Conservation (phyloP, 495 filamentous ascomycete species). For the Sordaria brevicollis region DNA sequence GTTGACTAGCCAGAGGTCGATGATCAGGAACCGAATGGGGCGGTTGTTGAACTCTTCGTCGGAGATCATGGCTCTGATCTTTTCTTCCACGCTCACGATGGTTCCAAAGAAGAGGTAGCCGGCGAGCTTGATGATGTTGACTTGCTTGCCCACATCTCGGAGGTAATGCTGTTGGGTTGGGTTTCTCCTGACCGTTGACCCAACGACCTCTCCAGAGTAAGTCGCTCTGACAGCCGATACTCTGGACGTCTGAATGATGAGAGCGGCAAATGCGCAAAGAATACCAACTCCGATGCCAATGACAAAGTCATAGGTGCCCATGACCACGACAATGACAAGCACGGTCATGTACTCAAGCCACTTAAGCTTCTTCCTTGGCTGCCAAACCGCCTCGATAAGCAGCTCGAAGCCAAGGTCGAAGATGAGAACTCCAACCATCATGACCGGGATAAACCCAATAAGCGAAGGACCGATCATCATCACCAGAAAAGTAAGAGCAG, state of each 20-base stretch:
- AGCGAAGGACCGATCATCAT: constrained; percentile 76
- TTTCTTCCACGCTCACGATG: constrained; percentile 85
- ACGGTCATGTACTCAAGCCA: constrained; percentile 85
- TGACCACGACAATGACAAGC: constrained; percentile 82
- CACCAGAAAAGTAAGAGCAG: constrained; percentile 65
- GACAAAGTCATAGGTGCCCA: constrained; percentile 96
- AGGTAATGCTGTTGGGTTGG: constrained; percentile 82
- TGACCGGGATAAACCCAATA: constrained; percentile 89
- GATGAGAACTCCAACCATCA: constrained; percentile 92
- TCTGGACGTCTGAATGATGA: constrained; percentile 81
- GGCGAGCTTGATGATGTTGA: constrained; percentile 78
- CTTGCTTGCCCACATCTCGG: constrained; percentile 74
- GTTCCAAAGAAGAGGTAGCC: constrained; percentile 96
- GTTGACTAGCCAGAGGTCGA: constrained; percentile 82
- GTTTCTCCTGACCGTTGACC: constrained; percentile 85
- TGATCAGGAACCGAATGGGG: constrained; percentile 81
- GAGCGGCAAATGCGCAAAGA: constrained; percentile 78
- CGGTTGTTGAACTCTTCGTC: constrained; percentile 64
- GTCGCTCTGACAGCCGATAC: constrained; percentile 78
- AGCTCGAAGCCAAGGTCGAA: constrained; percentile 90
- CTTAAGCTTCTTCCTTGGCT: constrained; percentile 79
- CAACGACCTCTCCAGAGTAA: constrained; percentile 76
- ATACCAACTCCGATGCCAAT: constrained; percentile 87
- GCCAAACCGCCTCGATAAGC: constrained; percentile 73
- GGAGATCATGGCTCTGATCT: constrained; percentile 68